Evolutionary conservation across 108 stramenopile genomes (phyloP).

Genomic region (Cyclotella cryptica): DNA sequence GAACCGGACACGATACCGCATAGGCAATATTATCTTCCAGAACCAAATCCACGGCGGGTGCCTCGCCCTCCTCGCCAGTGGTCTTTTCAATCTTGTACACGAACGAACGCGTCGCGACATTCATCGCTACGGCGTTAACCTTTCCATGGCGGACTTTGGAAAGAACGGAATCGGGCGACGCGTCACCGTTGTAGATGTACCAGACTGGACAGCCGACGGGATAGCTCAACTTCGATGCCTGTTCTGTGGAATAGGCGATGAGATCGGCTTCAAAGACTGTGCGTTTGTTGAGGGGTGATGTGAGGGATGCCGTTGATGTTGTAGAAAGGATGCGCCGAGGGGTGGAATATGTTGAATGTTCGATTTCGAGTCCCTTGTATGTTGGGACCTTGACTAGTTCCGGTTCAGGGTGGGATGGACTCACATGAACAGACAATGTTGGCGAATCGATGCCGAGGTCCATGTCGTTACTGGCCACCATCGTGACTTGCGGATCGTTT

Average conservation of each 20-base stretch:
- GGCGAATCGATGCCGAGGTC: not conserved
- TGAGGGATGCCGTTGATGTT: not conserved
- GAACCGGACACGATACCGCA: constrained; percentile 7
- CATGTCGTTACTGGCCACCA: not conserved
- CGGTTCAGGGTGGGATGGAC: not conserved
- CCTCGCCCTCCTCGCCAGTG: not conserved
- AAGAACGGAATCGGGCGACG: not conserved
- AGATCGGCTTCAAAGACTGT: not conserved
- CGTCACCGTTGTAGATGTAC: constrained; percentile 1
- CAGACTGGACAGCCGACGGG: constrained; percentile 14
- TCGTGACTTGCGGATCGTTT: not conserved
- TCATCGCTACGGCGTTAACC: constrained; percentile 1
- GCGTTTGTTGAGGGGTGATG: not conserved
- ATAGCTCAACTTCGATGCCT: constrained; percentile 2
- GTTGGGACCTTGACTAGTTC: not conserved
- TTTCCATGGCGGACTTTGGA: not conserved
- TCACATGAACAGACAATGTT: too few relatives aligned
- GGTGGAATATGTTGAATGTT: too few relatives aligned
- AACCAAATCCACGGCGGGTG: not conserved
- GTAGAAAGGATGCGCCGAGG: too few relatives aligned
- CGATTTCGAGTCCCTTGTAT: too few relatives aligned
- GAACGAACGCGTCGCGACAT: constrained; percentile 5
- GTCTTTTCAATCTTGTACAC: constrained; percentile 8
- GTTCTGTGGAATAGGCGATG: constrained; percentile 5
- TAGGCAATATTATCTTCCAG: constrained; percentile 13